Evolutionary conservation across 2,329 filamentous ascomycete species (phyloP).

Genomic region (Ophiosphaerella korrae): DNA sequence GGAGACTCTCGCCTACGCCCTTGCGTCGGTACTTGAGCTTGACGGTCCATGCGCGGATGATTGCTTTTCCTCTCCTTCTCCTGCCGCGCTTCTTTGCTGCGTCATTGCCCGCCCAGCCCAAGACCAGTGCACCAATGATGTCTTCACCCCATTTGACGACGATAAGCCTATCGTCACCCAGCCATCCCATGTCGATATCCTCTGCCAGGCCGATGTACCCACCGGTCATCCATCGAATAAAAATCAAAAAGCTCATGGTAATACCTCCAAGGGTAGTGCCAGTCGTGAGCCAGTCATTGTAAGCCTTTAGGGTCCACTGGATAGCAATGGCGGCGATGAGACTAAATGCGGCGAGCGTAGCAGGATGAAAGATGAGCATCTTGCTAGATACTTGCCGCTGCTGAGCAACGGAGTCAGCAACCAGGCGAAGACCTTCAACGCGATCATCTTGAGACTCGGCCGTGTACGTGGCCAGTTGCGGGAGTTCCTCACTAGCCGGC

Average conservation of each 20-base stretch:
- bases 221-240: constrained; percentile 64
- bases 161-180: constrained; percentile 58
- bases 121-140: constrained; percentile 72
- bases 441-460: constrained; percentile 62
- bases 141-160: constrained; percentile 70
- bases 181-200: constrained; percentile 65
- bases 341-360: constrained; percentile 47
- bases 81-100: constrained; percentile 51
- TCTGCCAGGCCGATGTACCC: constrained; percentile 70
- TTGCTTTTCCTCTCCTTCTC: constrained; percentile 65
- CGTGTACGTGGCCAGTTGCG: constrained; percentile 66
- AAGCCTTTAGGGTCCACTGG: constrained; percentile 47
- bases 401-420: constrained; percentile 82
- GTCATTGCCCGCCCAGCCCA: constrained; percentile 65
- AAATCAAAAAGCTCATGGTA: constrained; percentile 67
- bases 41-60: constrained; percentile 85
- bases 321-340: constrained; percentile 47
- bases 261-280: constrained; percentile 65
- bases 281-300: constrained; percentile 60
- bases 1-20: constrained; percentile 73
- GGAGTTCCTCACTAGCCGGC: constrained; percentile 42
- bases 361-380: constrained; percentile 55
- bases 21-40: constrained; percentile 69
- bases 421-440: constrained; percentile 69
- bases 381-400: constrained; percentile 72